Evolutionary conservation across 2,329 filamentous ascomycete species (phyloP).

Genomic region (Arthrobotrys musiformis): DNA sequence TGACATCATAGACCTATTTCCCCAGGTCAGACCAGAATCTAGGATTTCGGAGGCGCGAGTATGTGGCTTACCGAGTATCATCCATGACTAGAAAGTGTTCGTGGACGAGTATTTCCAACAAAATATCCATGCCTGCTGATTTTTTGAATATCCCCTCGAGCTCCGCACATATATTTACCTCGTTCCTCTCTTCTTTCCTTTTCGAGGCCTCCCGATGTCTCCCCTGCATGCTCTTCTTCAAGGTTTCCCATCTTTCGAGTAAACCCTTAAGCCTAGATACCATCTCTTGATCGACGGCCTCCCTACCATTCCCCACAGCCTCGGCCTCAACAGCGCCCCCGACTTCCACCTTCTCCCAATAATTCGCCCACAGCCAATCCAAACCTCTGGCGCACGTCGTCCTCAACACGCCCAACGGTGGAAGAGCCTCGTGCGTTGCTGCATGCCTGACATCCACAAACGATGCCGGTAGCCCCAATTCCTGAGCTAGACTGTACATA

Average conservation of each 20-base stretch:
- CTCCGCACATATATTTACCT: slow-evolving; percentile 35
- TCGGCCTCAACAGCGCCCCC: slow-evolving; percentile 33
- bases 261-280: slow-evolving; percentile 37
- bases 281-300: slow-evolving; percentile 36
- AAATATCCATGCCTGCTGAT: slow-evolving; percentile 15
- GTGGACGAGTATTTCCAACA: slow-evolving; percentile 48
- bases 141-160: slow-evolving; percentile 32
- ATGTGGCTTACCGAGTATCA: slow-evolving; percentile 33
- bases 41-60: not conserved
- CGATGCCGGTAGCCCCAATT: slow-evolving; percentile 75
- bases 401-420: slow-evolving; percentile 77
- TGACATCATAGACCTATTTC: slow-evolving; percentile 39
- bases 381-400: slow-evolving; percentile 76
- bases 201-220: slow-evolving; percentile 24
- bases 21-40: not conserved
- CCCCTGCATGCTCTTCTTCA: slow-evolving; percentile 26
- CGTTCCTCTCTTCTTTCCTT: slow-evolving; percentile 39
- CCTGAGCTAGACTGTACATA: slow-evolving; percentile 78
- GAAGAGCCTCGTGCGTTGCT: slow-evolving; percentile 87
- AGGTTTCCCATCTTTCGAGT: slow-evolving; percentile 30
- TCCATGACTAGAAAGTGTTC: slow-evolving; percentile 50
- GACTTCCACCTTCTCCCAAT: slow-evolving; percentile 70
- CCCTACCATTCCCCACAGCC: slow-evolving; percentile 8
- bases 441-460: slow-evolving; percentile 92
- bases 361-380: slow-evolving; percentile 87